Evolutionary conservation across 768 basidiomycete genomes (phyloP), one percentile per base, ranked within the genome.

Genomic region (Boletus pseudo-olivaceus): DNA sequence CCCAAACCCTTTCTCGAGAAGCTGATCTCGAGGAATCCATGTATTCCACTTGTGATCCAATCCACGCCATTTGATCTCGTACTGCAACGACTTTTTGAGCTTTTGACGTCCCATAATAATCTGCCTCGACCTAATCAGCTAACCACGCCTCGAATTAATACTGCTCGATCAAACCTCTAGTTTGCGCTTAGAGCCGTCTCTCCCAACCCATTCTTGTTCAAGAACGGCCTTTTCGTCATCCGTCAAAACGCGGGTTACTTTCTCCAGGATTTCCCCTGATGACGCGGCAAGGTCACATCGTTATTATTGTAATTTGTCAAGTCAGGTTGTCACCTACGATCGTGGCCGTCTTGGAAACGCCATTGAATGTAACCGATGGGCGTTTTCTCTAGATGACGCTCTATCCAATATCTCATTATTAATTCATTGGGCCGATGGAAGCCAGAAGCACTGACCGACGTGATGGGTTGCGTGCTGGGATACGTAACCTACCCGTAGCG

Each of bases 381-480:
- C 5, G 94, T 96, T 76, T 98, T 97, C 73, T 96, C 93, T 41
- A 98, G 71, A 75, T 98, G 95, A 63, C 83, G 87, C 69, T 96
- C 92, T 89, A 68, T 56, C 23, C 34, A 52, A 54, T 23, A 41
- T 46, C 19, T 44, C 47, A 53, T 73, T 45, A 68, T 53, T 48
- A 53, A 63, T 68, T 59, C 50, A 62, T 41, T 26, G 23, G 14
- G 7, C 37, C 40, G 12, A 54, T 37, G 45, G 45, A 63, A 60
- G 49, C 53, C 32, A 37, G 44, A 60, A 54, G 30, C 23, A 68
- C 71, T 49, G 64, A 84, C 88, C 89, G 58, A 96, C 89, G 69
- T 98, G 95, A 76, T 97, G 96, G 51, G 96, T 98, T 35, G 95
- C 95, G 71, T 98, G 95, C 66, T 98, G 95, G 5, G 96, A 95